Conservation (phyloP, 257 asterid genomes). For the Nemophila menziesii region DNA sequence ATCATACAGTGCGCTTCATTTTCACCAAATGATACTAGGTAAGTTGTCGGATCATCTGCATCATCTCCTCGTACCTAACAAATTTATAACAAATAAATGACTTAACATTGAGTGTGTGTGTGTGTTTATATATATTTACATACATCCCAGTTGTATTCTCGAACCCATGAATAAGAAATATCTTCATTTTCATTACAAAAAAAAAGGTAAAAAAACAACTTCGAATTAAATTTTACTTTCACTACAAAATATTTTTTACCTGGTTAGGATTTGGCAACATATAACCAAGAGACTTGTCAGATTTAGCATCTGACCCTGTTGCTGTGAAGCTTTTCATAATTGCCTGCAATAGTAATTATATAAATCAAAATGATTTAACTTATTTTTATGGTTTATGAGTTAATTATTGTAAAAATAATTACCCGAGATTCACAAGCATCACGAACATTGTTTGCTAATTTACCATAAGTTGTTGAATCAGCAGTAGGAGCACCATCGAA, state of each 20-base stretch:
- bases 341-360: constrained; percentile 54
- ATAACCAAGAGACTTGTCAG: constrained; percentile 80
- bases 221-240: background rate
- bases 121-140: too few relatives aligned
- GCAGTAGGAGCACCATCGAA: constrained; percentile 89
- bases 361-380: background rate
- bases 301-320: constrained; percentile 40
- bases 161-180: constrained; percentile 73
- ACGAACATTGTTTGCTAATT: constrained; percentile 52
- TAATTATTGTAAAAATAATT: background rate
- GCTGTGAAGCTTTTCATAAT: constrained; percentile 78
- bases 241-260: constrained; percentile 25
- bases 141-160: constrained; percentile 95
- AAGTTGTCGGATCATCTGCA: constrained; percentile 74
- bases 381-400: background rate
- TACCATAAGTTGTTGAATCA: constrained; percentile 64
- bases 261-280: constrained; percentile 80
- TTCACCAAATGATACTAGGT: constrained; percentile 60
- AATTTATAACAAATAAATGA: constrained; percentile 7
- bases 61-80: constrained; percentile 72
- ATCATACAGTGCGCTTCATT: constrained; percentile 58
- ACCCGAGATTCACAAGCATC: constrained; percentile 68
- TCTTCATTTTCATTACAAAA: constrained; percentile 65
- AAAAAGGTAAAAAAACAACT: constrained; percentile 2
- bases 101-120: constrained; percentile 7